Evolutionary conservation across 2,329 filamentous ascomycete genomes (phyloP), one percentile per base, ranked within the genome.

Genomic region (Fusarium praegraminearum): DNA sequence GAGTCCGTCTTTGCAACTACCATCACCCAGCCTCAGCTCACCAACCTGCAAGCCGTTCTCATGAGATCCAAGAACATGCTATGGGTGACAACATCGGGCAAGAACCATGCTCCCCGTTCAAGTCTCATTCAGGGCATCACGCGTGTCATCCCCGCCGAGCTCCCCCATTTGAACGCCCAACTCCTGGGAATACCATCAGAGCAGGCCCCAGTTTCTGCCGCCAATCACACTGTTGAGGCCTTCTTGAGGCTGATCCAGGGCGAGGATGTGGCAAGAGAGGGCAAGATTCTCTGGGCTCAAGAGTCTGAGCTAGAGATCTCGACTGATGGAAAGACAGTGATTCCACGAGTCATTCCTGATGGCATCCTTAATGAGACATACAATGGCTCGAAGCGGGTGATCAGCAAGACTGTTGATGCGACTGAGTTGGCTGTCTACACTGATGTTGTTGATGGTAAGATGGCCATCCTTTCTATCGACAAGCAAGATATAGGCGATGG

Each of bases 101-200:
- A 40, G 13, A 22, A 24, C 7, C 49, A 52, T 22, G 18, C 35
- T 3, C 49, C 49, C 5, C 49, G 49, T 13, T 24, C 49, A 26
- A 52, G 49, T 20, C 49, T 52, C 18, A 52, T 52, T 6, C 49
- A 52, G 12, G 49, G 49, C 12, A 52, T 52, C 9, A 52, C 49
- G 6, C 49, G 49, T 30, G 49, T 52, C 12, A 36, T 52, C 24
- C 49, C 49, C 5, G 49, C 49, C 13, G 49, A 52, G 7, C 24
- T 52, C n/a, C 49, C 49, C 7, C 49, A 52, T 52, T 35, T 52
- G 4, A 52, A 52, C 8, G 35, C 35, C 13, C 49, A 52, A 8
- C 24, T 52, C 11, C 35, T 52, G 3, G 49, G 49, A 6, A 36
- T 52, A 3, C n/a, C 22, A 5, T 20, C 26, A 2, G 49, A 40